A percentile compares a stretch with the other conserved stretches of the same genome.
These are phyloP conservation scores for Setomelanomma holmii DNA, from an alignment of 2,329 filamentous ascomycete genomes.

Conservation along the genomic window DNA sequence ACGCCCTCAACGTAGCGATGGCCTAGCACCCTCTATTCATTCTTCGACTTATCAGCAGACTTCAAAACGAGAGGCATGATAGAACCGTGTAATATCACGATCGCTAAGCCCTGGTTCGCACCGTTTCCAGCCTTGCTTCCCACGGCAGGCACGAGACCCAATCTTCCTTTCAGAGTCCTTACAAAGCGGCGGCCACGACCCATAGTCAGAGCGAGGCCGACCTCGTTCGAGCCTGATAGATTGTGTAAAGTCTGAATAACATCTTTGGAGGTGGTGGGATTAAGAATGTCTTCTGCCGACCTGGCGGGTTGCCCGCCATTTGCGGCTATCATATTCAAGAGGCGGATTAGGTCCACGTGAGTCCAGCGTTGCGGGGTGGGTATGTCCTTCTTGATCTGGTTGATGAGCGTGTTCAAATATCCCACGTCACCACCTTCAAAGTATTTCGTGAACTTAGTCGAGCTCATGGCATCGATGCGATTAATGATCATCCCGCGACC, in stretches of 20 bases:
- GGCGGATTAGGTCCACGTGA: constrained; percentile 11
- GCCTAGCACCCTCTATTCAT: constrained; percentile 19
- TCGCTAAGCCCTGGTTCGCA: constrained; percentile 8
- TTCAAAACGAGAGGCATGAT: constrained; percentile 23
- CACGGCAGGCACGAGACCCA: constrained; percentile 20
- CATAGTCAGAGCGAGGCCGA: constrained; percentile 9
- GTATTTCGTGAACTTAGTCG: constrained; percentile 3
- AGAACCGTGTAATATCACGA: constrained; percentile 24
- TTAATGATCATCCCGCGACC: no score
- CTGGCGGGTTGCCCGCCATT: constrained; percentile 12
- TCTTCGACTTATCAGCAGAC: constrained; percentile 5
- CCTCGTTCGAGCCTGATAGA: constrained; percentile 6
- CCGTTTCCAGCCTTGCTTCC: constrained; percentile 2
- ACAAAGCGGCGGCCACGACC: constrained; percentile 17
- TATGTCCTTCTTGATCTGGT: constrained; percentile 10
- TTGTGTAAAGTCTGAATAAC: background rate
- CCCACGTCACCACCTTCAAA: constrained; percentile 7
- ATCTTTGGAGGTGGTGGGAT: background rate
- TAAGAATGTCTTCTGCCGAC: constrained; percentile 16
- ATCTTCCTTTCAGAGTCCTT: constrained; percentile 14
- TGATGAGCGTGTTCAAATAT: constrained; percentile 8
- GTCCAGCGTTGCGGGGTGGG: constrained; percentile 10
- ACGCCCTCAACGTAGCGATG: constrained; percentile 24
- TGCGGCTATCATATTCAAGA: constrained; percentile 9
- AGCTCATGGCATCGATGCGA: no score